Percentiles rank a stretch among this genome's conserved stretches.
These are phyloP conservation scores for Didymosphaeria variabile DNA, from an alignment of 2,329 filamentous ascomycete genomes.

Conservation along the genomic window DNA sequence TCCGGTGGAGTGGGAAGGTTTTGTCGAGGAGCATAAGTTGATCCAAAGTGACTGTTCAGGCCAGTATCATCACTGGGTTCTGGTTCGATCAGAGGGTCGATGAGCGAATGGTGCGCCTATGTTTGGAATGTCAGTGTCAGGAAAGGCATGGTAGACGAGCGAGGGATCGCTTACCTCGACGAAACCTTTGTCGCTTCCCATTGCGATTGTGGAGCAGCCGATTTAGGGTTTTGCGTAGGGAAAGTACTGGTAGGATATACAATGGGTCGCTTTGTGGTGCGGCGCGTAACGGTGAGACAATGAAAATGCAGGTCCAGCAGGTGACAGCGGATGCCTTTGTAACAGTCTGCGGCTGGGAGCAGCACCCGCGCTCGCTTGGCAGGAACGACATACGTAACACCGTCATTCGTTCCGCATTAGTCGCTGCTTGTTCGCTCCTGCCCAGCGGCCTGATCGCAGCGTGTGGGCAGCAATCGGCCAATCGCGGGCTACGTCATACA, in stretches of 20 bases:
- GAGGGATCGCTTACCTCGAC: conserved; percentile 25
- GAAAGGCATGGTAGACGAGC: background rate
- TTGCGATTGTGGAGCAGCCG: conserved; percentile 13
- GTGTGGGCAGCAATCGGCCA: conserved; percentile 23
- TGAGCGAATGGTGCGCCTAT: conserved; percentile 71
- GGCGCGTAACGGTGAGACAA: conserved; percentile 7
- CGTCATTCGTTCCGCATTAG: conserved; percentile 29
- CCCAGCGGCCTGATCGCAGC: conserved; percentile 8
- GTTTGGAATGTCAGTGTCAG: conserved; percentile 20
- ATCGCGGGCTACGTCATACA: conserved; percentile 37
- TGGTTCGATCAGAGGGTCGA: conserved; percentile 74
- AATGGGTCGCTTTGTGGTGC: conserved; percentile 13
- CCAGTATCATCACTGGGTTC: conserved; percentile 74
- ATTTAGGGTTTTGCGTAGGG: conserved; percentile 11
- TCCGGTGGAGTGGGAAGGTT: conserved; percentile 40
- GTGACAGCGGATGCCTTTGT: conserved; percentile 18
- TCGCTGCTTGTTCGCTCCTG: background rate
- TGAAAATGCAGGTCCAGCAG: conserved; percentile 13
- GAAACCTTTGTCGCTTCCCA: conserved; percentile 28
- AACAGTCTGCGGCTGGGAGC: conserved; percentile 4
- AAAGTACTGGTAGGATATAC: conserved; percentile 4
- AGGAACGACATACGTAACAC: conserved; percentile 45
- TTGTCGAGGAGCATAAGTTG: conserved; percentile 53
- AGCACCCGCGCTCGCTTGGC: conserved; percentile 34
- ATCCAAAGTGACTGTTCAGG: conserved; percentile 65